These are phyloP conservation scores for Podospora tetraspora DNA, from an alignment of 495 filamentous ascomycete genomes.

Conservation along the genomic window DNA sequence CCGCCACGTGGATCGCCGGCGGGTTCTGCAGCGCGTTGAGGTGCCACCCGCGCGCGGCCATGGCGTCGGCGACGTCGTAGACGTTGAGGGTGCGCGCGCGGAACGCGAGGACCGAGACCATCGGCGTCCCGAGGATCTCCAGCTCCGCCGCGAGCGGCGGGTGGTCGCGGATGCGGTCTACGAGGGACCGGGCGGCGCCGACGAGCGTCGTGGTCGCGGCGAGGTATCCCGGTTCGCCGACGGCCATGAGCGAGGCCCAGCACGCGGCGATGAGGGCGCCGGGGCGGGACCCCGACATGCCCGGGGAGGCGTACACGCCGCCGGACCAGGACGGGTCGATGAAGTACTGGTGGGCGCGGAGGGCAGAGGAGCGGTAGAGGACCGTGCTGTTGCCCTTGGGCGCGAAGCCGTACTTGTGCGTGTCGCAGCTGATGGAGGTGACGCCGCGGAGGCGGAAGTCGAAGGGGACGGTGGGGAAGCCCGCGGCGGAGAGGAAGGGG, in stretches of 20 bases:
- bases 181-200: conserved; percentile 77
- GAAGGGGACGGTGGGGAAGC: conserved; percentile 79
- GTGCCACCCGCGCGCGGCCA: conserved; percentile 85
- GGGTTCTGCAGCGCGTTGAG: conserved; percentile 90
- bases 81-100: conserved; percentile 69
- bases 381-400: conserved; percentile 93
- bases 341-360: conserved; percentile 90
- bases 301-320: conserved; percentile 90
- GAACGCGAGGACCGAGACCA: conserved; percentile 89
- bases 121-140: conserved; percentile 73
- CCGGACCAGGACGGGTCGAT: conserved; percentile 92
- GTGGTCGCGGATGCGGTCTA: conserved; percentile 62
- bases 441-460: conserved; percentile 94
- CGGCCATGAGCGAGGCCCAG: conserved; percentile 83
- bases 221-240: conserved; percentile 88
- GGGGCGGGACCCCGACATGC: conserved; percentile 83
- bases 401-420: conserved; percentile 98
- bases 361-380: conserved; percentile 73
- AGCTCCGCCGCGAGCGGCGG: conserved; percentile 64
- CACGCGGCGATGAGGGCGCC: conserved; percentile 91
- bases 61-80: conserved; percentile 82
- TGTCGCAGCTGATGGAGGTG: conserved; percentile 92
- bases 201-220: conserved; percentile 81
- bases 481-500: conserved; percentile 84
- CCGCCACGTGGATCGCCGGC: conserved; percentile 93